Evolutionary conservation across 148 eudicot species (phyloP), one percentile per base, ranked within the genome.

Genomic region (Cornus controversa): DNA sequence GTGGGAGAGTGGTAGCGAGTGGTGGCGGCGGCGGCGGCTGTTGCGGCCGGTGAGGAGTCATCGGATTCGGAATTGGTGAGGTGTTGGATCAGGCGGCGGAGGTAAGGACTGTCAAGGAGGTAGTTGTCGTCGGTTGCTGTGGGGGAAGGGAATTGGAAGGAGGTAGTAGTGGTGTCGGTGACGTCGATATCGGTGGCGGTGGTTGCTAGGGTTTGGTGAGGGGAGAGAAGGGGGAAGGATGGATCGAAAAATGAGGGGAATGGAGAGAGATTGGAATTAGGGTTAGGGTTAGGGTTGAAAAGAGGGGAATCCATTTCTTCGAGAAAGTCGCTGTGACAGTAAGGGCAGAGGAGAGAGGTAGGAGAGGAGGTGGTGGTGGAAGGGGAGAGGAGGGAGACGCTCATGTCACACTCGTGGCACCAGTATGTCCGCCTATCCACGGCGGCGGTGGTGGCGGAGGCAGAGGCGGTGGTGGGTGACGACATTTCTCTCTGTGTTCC

Each of bases 391-490:
- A 86, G 78, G 50, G 80, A 80, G 80, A 86, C 72, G 89, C 80
- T 78, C 82, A 83, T 80, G 81, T 83, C 89, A 34, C 89, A 86
- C 54, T 81, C 82, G 75, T 86, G 80, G 71, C 89, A 86, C 84
- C 86, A 86, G 79, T 80, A 86, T 15, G 82, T 79, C 0, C 70
- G 82, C 58, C 67, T 74, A 45, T 65, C 69, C 60, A 57, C 22
- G 70, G 80, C 13, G 73, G 80, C 36, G 73, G 76, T 45, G 62
- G 74, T 34, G 79, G 75, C 5, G 66, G 78, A 1, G 22, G 78
- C 16, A 26, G 70, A 10, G 66, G 78, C 5, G 27, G 78, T 26
- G 84, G 79, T 15, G 78, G 83, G 9, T 24, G 83, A 71, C 10
- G 83, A 70, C 75, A 80, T 80, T 25, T 50, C 57, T 50, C 57